A percentile compares a stretch with the other conserved stretches of the same genome.
phyloP scores from a whole-genome alignment of 345 rosid species.

The Xanthoceras sorbifolium region DNA sequence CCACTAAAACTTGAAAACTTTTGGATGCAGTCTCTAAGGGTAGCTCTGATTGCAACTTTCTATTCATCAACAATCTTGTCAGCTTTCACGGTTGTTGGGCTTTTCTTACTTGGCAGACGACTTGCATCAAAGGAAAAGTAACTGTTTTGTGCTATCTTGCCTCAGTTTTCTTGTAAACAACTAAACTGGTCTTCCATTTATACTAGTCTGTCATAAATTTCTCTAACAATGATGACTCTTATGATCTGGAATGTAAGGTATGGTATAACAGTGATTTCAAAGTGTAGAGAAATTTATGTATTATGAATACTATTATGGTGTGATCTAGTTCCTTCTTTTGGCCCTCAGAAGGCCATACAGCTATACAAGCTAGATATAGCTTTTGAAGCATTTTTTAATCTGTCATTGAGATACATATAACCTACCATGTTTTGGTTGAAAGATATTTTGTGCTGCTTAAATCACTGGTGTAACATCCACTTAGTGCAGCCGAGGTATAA shows the following conservation, averaged over 20 bases:
- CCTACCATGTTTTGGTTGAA: background rate
- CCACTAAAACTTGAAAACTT: slow-evolving; percentile 13
- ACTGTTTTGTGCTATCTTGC: slow-evolving; percentile 20
- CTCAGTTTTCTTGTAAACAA: slow-evolving; percentile 12
- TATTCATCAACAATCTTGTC: slow-evolving; percentile 70
- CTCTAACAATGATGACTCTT: background rate
- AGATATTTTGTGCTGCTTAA: slow-evolving; percentile 7
- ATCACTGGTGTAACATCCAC: background rate
- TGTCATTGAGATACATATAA: background rate
- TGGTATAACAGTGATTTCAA: background rate
- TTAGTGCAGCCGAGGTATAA: background rate
- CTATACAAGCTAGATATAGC: background rate
- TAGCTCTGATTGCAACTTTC: slow-evolving; percentile 59
- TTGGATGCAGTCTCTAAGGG: slow-evolving; percentile 78
- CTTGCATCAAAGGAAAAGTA: slow-evolving; percentile 61
- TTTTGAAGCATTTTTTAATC: background rate
- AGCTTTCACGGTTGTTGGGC: slow-evolving; percentile 58
- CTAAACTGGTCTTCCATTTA: background rate
- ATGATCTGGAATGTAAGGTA: slow-evolving; percentile 10
- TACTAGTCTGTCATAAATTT: background rate
- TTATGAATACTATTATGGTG: background rate
- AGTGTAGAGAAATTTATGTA: slow-evolving; percentile 1
- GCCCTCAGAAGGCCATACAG: background rate
- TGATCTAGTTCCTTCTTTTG: background rate
- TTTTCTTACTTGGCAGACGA: slow-evolving; percentile 62